A percentile compares a stretch with the other conserved stretches of the same genome.
Conservation (phyloP, 1,284 basidiomycete genomes). For the Vanrija sp. region DNA sequence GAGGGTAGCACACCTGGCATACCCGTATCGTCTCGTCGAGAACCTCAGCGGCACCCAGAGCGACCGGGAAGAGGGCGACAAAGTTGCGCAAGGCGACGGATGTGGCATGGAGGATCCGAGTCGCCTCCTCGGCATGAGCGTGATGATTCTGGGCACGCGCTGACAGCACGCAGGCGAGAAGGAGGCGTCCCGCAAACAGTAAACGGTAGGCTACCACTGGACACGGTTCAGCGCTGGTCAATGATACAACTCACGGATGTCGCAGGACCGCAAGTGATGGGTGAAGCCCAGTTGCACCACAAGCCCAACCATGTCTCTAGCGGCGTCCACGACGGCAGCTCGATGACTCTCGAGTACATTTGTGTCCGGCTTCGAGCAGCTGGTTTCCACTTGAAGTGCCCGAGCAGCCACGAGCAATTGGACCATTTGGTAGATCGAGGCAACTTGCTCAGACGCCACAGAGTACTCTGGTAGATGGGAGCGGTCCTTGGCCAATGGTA, state of each 20-base stretch:
- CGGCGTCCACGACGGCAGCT: neutral
- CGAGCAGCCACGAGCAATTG: constrained; percentile 10
- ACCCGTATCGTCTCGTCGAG: constrained; percentile 18
- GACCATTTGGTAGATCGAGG: constrained; percentile 10
- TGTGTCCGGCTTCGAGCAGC: neutral
- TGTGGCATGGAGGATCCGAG: constrained; percentile 11
- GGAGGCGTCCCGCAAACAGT: constrained; percentile 14
- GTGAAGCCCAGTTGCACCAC: constrained; percentile 10
- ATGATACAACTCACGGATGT: constrained; percentile 7
- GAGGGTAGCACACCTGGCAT: constrained; percentile 1
- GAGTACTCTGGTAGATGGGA: neutral
- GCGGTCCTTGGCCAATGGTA: neutral
- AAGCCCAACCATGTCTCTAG: constrained; percentile 6
- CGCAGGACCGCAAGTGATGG: constrained; percentile 4
- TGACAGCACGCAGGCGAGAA: constrained; percentile 12
- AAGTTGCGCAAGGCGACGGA: constrained; percentile 14
- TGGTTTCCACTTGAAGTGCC: constrained; percentile 11
- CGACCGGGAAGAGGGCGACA: constrained; percentile 12
- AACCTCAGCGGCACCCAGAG: constrained; percentile 16
- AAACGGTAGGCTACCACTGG: constrained; percentile 13
- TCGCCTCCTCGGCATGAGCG: constrained; percentile 9
- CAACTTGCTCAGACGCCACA: constrained; percentile 11
- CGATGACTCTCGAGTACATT: neutral
- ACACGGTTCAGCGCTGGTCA: neutral
- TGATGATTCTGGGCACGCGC: constrained; percentile 8